Evolutionary conservation across 2,329 filamentous ascomycete species (phyloP).

Genomic region (Apiospora aurea): DNA sequence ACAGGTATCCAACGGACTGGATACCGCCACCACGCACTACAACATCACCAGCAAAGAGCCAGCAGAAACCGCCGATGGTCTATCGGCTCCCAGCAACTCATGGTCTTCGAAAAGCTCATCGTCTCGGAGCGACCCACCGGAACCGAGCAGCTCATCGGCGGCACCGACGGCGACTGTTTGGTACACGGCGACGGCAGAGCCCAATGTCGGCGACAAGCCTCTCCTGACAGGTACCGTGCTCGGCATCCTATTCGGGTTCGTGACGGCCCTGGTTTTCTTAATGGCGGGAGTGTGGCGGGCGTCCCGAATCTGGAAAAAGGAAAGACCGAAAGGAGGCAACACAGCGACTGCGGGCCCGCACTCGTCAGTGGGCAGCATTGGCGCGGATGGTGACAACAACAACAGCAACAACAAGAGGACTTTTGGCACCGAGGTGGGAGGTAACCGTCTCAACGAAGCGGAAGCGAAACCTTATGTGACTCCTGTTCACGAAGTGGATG

Average conservation of each 20-base stretch:
- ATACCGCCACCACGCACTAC: background rate
- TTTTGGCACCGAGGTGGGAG: background rate
- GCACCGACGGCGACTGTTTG: background rate
- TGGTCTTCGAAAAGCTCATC: too few relatives aligned
- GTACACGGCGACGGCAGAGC: background rate
- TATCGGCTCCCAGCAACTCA: background rate
- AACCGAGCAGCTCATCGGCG: background rate
- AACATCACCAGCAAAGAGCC: background rate
- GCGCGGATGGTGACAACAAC: background rate
- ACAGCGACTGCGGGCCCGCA: background rate
- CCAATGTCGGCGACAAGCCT: background rate
- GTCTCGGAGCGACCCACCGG: background rate
- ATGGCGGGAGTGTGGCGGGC: background rate
- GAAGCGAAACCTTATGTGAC: background rate
- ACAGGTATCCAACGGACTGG: background rate
- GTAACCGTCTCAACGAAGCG: background rate
- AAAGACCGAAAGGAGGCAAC: background rate
- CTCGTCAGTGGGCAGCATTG: background rate
- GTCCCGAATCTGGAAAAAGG: background rate
- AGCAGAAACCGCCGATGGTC: background rate
- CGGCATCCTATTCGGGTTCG: background rate
- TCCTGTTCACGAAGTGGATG: background rate
- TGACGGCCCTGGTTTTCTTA: background rate
- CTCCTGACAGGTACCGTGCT: background rate
- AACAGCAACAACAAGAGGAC: background rate